Evolutionary conservation across 2,329 filamentous ascomycete genomes (phyloP).

Genomic region (Achaetomium macrosporum): DNA sequence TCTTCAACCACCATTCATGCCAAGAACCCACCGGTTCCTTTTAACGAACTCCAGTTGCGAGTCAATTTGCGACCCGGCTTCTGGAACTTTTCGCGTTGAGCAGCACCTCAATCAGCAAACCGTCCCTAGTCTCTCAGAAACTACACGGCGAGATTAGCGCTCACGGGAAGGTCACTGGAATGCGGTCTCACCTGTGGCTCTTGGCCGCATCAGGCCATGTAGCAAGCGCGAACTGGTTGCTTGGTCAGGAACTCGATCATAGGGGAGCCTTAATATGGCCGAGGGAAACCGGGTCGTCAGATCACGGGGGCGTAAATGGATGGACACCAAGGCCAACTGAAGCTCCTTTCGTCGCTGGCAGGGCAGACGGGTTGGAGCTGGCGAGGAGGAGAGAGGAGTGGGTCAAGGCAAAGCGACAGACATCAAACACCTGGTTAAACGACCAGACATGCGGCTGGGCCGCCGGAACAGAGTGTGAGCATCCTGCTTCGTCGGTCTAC

Average conservation of each 20-base stretch:
- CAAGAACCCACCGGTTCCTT: background rate
- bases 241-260: conserved; percentile 6
- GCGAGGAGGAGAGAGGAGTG: conserved; percentile 14
- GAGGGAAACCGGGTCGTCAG: conserved; percentile 11
- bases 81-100: background rate
- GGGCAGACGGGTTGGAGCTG: conserved; percentile 18
- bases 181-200: conserved; percentile 13
- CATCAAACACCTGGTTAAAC: conserved; percentile 23
- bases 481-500: background rate
- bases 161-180: background rate
- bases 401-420: conserved; percentile 9
- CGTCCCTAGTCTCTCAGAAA: background rate
- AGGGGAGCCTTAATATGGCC: conserved; percentile 1
- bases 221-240: conserved; percentile 7
- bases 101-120: background rate
- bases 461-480: conserved; percentile 22
- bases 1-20: background rate
- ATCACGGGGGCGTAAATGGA: conserved; percentile 10
- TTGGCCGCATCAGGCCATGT: conserved; percentile 5
- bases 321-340: conserved; percentile 22
- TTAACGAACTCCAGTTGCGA: background rate
- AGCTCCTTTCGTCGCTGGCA: conserved; percentile 1
- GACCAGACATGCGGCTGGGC: conserved; percentile 27
- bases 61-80: background rate
- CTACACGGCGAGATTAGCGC: background rate